phyloP scores from a whole-genome alignment of 352 stramenopile species.

The Pythium graminicola region DNA sequence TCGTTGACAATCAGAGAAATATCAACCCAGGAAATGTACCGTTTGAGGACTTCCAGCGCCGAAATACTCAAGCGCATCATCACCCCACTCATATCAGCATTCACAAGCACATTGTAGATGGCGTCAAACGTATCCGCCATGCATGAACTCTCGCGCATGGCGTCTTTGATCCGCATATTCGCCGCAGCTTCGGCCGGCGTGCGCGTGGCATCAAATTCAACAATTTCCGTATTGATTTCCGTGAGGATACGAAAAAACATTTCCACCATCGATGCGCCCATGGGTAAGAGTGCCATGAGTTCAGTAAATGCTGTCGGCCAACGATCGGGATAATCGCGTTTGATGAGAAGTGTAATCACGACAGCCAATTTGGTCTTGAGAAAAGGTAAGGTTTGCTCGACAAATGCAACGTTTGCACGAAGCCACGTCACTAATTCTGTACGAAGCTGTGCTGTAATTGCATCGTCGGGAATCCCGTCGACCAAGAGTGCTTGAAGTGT shows the following conservation, averaged over 20 bases:
- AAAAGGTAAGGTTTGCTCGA: constrained; percentile 61
- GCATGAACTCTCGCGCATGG: constrained; percentile 68
- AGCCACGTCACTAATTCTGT: constrained; percentile 59
- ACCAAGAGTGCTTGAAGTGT: constrained; percentile 56
- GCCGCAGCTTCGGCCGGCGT: constrained; percentile 46
- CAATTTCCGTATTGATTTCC: constrained; percentile 89
- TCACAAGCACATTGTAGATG: constrained; percentile 76
- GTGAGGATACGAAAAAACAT: constrained; percentile 89
- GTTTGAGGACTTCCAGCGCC: constrained; percentile 72
- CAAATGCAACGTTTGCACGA: constrained; percentile 44
- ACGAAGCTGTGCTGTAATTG: constrained; percentile 44
- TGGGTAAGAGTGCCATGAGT: constrained; percentile 62
- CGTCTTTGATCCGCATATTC: constrained; percentile 87
- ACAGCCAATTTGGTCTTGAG: constrained; percentile 84
- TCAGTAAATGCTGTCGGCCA: constrained; percentile 86
- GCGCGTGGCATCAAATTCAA: constrained; percentile 74
- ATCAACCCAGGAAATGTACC: constrained; percentile 85
- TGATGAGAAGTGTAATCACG: constrained; percentile 78
- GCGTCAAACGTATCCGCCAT: constrained; percentile 79
- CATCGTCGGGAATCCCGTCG: constrained; percentile 31
- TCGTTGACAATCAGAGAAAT: constrained; percentile 80
- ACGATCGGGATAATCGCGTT: constrained; percentile 81
- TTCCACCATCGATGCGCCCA: constrained; percentile 75
- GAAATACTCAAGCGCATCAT: constrained; percentile 61
- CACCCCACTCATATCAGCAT: constrained; percentile 58